A percentile compares a stretch with the other conserved stretches of the same genome.
Evolutionary conservation across 257 asterid genomes (phyloP).

Genomic region (Phtheirospermum japonicum): DNA sequence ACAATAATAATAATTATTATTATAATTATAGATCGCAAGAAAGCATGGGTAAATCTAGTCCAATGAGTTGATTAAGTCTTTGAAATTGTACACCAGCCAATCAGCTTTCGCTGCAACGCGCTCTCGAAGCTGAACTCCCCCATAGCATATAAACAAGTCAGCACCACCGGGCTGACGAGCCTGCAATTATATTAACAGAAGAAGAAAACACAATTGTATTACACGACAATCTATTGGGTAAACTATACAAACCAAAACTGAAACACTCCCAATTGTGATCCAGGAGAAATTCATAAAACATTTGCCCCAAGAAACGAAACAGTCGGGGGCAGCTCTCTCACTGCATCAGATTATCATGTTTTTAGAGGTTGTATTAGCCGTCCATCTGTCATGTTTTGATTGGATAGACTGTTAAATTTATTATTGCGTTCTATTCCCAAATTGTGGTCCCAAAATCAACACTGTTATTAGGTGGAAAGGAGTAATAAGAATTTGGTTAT

Average conservation of each 20-base stretch:
- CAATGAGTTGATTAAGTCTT: slow-evolving; percentile 65
- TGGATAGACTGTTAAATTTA: too few species aligned
- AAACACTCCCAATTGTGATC: not conserved
- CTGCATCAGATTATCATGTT: too few species aligned
- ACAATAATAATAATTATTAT: too few species aligned
- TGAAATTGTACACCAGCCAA: slow-evolving; percentile 82
- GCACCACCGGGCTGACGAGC: slow-evolving; percentile 94
- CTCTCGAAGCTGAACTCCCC: slow-evolving; percentile 78
- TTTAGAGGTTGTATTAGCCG: too few species aligned
- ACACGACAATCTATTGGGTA: not conserved
- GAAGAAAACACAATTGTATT: not conserved
- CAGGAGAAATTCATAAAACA: not conserved
- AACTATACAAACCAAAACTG: not conserved
- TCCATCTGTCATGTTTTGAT: too few species aligned
- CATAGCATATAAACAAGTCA: slow-evolving; percentile 81
- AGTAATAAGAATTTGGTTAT: too few species aligned
- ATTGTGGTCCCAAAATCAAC: too few species aligned
- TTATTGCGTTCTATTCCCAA: too few species aligned
- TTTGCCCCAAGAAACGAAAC: not conserved
- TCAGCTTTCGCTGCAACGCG: slow-evolving; percentile 83
- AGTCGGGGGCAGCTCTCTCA: too few species aligned
- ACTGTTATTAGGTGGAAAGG: too few species aligned
- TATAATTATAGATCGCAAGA: too few species aligned
- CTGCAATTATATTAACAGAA: slow-evolving; percentile 31
- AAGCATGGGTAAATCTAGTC: slow-evolving; percentile 29